Base-by-base conservation (phyloP, 257 asterid species). In the Vinca minor region DNA sequence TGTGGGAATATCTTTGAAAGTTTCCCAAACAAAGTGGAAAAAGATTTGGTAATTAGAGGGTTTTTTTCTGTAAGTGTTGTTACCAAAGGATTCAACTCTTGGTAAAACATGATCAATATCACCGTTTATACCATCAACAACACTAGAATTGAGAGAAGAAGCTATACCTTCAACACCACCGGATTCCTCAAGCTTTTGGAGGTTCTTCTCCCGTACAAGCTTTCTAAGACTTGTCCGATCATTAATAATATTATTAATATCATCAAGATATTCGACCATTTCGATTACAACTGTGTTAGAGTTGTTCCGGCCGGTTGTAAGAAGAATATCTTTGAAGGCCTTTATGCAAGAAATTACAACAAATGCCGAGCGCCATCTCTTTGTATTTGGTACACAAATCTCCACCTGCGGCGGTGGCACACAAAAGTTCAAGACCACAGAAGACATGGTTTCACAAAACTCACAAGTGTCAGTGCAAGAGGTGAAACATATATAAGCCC, bases 141-240 rank as follows among this genome's bases (percentile, higher is more conserved):
- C 28, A 31, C 66, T 59, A 11, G 54, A 67, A 21, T 66, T 14
- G 20, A 83, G 74, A 14, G 71, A 61, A 26, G 20, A 3, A 3
- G 75, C 78, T 9, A 83, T 49, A 12, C 80, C 82, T 50, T 50
- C 41, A 59, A 63, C 70, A 15, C 86, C 86, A 26, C 79, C 79
- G n/a, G 28, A 34, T 4, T 62, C 47, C 1, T 41, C 21, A 21
- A 80, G 72, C 45, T 54, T 47, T 17, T 67, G 52, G 5, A 67
- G 23, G 44, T 36, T 71, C 65, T 69, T 80, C 59, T 78, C 79
- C 70, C 65, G 72, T 41, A 76, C 78, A 31, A 80, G 68, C 73
- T 64, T 67, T 1, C 79, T 32, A 11, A 83, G 71, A 57, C 48
- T 71, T 47, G 63, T 13, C 20, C 52, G 54, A 52, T 74, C 70